Evolutionary conservation across 306 rosid genomes (phyloP), one percentile per base, ranked within the genome.

Genomic region (Sicyos edulis): DNA sequence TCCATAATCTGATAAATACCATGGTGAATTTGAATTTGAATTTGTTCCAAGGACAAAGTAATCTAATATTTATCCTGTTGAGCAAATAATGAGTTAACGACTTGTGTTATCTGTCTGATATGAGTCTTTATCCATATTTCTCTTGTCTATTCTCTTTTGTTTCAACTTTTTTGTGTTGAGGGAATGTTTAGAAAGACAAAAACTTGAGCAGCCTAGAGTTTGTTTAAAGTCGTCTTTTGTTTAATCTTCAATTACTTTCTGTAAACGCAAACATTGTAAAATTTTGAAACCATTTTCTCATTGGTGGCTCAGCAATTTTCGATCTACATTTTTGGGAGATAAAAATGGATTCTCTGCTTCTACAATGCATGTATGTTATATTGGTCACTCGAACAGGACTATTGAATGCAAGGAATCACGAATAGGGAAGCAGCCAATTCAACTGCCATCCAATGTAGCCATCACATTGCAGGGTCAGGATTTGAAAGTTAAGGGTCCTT

Each of bases 351-450:
- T 83, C 17, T 49, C 66, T 72, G 82, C 79, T 60, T 80, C 86
- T 44, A 63, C 70, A 72, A 69, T 73, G 75, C 83, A 86, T 55
- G 81, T 74, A 62, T 42, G 67, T 69, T 84, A 51, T 73, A 85
- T 82, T 64, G 83, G 84, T 67, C 76, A 81, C 34, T 21, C 17
- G 72, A 89, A 84, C 81, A 95, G 78, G 82, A 75, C 82, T 37
- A 81, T 79, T 56, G 88, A 86, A 76, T 89, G 97, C 66, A 91
- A 95, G 91, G 99, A 95, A 74, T 95, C 97, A 22, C 80, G 97
- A 58, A 95, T 89, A 6, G 99, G 99, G 66, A 95, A 91, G 87
- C 99, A 89, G 60, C 96, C 96, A 15, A 67, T 91, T 75, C 72
- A 29, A 60, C 84, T 95, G 79, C 97, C 99, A 51, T 78, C 84